Conservation (phyloP, 148 eudicot genomes). For the Nepenthes mirabilis region DNA sequence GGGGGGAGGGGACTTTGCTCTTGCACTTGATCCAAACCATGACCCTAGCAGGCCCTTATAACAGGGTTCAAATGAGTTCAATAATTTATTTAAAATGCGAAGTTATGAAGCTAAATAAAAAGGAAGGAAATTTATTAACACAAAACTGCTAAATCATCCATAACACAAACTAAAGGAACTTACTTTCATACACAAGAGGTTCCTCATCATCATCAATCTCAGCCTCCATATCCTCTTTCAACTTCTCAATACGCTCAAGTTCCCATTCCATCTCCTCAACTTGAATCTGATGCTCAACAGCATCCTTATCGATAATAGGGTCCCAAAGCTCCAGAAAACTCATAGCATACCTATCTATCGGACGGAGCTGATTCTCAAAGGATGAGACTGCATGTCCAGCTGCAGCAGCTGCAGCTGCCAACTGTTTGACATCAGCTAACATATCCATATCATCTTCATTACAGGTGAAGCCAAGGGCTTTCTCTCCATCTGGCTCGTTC, state of each 20-base stretch:
- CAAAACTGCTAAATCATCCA: background rate
- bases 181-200: slow-evolving; percentile 98
- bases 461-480: slow-evolving; percentile 38
- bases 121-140: too few relatives aligned
- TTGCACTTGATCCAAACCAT: too few relatives aligned
- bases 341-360: slow-evolving; percentile 91
- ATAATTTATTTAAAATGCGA: too few relatives aligned
- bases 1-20: too few relatives aligned
- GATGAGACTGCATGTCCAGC: slow-evolving; percentile 79
- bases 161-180: slow-evolving; percentile 14
- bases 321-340: slow-evolving; percentile 92
- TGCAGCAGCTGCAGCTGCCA: slow-evolving; percentile 98
- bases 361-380: slow-evolving; percentile 88
- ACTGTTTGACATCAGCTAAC: slow-evolving; percentile 97
- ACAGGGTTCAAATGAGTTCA: too few relatives aligned
- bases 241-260: slow-evolving; percentile 83
- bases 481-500: slow-evolving; percentile 40
- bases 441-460: slow-evolving; percentile 90
- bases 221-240: slow-evolving; percentile 99
- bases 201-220: slow-evolving; percentile 97
- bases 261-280: slow-evolving; percentile 93
- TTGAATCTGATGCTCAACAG: slow-evolving; percentile 40
- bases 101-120: too few relatives aligned
- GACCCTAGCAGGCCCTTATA: too few relatives aligned
- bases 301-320: slow-evolving; percentile 69